These are phyloP conservation scores for Trypanosomatidae sp. DNA, from an alignment of 208 protist species.

Conservation along the genomic window DNA sequence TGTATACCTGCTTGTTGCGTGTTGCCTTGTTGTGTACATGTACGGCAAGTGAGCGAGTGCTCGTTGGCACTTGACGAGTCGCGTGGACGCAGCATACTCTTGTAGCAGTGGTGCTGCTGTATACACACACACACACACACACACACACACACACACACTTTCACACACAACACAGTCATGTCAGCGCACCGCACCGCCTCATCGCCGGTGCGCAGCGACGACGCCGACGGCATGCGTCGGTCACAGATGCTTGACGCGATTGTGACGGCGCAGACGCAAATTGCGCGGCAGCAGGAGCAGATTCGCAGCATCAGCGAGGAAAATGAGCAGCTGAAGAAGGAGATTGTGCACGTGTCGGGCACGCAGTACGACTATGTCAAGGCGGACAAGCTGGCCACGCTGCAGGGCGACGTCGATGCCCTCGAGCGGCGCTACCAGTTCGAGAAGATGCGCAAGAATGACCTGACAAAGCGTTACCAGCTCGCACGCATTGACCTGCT, in stretches of 20 bases:
- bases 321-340: slow-evolving; percentile 84
- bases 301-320: slow-evolving; percentile 55
- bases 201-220: too few relatives aligned
- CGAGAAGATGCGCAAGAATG: slow-evolving; percentile 88
- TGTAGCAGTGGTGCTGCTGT: too few relatives aligned
- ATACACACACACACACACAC: too few relatives aligned
- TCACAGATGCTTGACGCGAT: slow-evolving; percentile 50
- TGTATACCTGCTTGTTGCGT: too few relatives aligned
- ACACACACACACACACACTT: too few relatives aligned
- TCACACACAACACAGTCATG: too few relatives aligned
- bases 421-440: slow-evolving; percentile 85
- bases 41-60: too few relatives aligned
- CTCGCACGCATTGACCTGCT: slow-evolving; percentile 75
- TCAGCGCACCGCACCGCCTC: too few relatives aligned
- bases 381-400: slow-evolving; percentile 70
- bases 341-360: slow-evolving; percentile 55
- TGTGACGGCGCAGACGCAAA: slow-evolving; percentile 36
- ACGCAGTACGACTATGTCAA: slow-evolving; percentile 77
- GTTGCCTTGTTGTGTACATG: too few relatives aligned
- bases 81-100: too few relatives aligned
- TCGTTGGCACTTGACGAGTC: too few relatives aligned
- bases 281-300: slow-evolving; percentile 59
- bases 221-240: slow-evolving; percentile 31
- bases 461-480: slow-evolving; percentile 76
- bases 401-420: slow-evolving; percentile 78